Evolutionary conservation across 257 asterid genomes (phyloP), one percentile per base, ranked within the genome.

Genomic region (Nicotiana undulata): DNA sequence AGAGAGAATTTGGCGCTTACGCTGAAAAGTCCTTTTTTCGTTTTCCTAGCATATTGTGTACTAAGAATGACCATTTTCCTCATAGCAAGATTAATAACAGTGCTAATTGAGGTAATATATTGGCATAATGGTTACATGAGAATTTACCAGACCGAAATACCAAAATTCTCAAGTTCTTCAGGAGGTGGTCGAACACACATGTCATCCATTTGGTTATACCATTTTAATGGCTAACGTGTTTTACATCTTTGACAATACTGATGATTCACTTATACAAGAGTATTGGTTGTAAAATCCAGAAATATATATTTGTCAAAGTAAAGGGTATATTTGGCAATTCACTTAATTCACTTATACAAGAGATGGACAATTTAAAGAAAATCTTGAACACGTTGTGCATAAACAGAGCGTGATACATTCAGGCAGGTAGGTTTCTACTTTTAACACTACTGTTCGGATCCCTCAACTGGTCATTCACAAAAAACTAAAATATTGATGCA

Each of bases 391-490:
- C 93, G 82, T 94, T 94, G 91, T 94, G 94, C 98, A 94, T 92
- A 86, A 93, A n/a, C 84, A 94, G 85, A 83, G 97, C 93, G 79
- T 94, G 98, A 79, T 94, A 93, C 63, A 98, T 98, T 85, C 98
- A 90, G 16, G 98, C 98, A 9, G 98, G 90, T 81, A 94, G 97
- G 59, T 93, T 94, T 82, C 98, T 83, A 66, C 93, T 98, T 92
- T 94, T 93, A 72, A 94, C 88, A 4, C 92, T 93, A 79, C 93
- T 81, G 86, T 90, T 87, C 1, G 97, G 95, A n/a, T n/a, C 98
- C 98, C 98, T n/a, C n/a, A 94, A 94, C 83, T 94, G 98, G 79
- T 94, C 98, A 40, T 94, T 93, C 79, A 94, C 97, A 44, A 81
- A 92, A 76, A 93, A 95, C 95, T 92, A 88, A 85, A 81, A 83